Base-by-base conservation (phyloP, 2,329 filamentous ascomycete species). In the Cadophora luteo-olivacea region DNA sequence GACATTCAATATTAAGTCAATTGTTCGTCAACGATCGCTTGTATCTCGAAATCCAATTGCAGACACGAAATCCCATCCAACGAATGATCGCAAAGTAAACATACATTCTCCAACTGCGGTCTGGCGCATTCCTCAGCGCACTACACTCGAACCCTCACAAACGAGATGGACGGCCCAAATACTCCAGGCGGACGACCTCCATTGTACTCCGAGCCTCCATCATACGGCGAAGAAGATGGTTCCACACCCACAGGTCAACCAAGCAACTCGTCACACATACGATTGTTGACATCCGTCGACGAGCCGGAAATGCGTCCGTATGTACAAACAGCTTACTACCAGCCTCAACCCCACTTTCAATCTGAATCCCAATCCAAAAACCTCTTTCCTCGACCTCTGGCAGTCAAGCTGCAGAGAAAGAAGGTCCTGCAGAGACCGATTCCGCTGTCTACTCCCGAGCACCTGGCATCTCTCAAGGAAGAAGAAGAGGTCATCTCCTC, bases 241-340 rank as follows among this genome's bases (percentile, higher is more conserved):
- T 69, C 69, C 71, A 84, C 82, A 33, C 82, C 82, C 22, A 81
- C 80, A 49, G 81, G 82, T 68, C 80, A 82, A 66, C 74, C 78
- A 48, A 69, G 65, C 55, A 85, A 84, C 75, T 79, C 83, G 55
- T 83, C 87, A 41, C 85, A 84, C 70, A 84, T 90, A 65, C 84
- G 88, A 74, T 80, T 91, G 74, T 80, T 91, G 80, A 90, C 87
- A 64, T 89, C 87, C 7, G 83, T 88, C 78, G 88, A 90, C 75
- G 65, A 67, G 58, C 80, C 84, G 38, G 80, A 82, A 71, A 74
- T 75, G 66, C 80, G 82, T 77, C 82, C 84, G 87, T 89, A 89
- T 82, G 87, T 89, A 80, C 72, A 73, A 73, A 64, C 71, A 69
- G 45, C 22, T 64, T n/a, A 60, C 62, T 72, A 71, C 70, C 68